phyloP scores from a whole-genome alignment of 306 rosid species.

The Dalbergia oliveri region DNA sequence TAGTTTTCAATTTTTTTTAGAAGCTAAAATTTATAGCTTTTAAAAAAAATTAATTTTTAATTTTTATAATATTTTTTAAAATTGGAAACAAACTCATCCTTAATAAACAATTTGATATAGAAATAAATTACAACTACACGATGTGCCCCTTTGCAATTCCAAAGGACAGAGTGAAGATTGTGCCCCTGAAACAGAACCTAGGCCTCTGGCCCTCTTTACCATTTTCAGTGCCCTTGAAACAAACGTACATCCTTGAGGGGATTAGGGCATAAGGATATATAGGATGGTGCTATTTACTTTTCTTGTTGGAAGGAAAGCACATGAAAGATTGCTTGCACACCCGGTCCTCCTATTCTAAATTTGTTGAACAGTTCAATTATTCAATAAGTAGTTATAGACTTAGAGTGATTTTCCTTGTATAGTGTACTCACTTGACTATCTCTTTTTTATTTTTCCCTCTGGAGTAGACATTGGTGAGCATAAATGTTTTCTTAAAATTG shows the following conservation, averaged over 20 bases:
- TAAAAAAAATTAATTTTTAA: no score
- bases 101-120: no score
- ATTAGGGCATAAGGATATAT: background rate
- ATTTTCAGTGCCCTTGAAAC: background rate
- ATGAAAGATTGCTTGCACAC: background rate
- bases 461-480: background rate
- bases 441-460: no score
- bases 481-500: background rate
- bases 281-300: background rate
- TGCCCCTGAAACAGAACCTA: background rate
- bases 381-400: background rate
- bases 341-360: background rate
- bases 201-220: background rate
- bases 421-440: no score
- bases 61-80: no score
- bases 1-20: no score
- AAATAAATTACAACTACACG: background rate
- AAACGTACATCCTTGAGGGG: background rate
- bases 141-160: conserved; percentile 16
- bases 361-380: background rate
- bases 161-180: background rate
- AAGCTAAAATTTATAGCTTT: no score
- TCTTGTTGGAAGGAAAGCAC: background rate
- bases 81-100: no score
- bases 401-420: background rate